These are phyloP conservation scores for Oryza brachyantha DNA, from an alignment of 176 grass and related monocot species.

Conservation along the genomic window DNA sequence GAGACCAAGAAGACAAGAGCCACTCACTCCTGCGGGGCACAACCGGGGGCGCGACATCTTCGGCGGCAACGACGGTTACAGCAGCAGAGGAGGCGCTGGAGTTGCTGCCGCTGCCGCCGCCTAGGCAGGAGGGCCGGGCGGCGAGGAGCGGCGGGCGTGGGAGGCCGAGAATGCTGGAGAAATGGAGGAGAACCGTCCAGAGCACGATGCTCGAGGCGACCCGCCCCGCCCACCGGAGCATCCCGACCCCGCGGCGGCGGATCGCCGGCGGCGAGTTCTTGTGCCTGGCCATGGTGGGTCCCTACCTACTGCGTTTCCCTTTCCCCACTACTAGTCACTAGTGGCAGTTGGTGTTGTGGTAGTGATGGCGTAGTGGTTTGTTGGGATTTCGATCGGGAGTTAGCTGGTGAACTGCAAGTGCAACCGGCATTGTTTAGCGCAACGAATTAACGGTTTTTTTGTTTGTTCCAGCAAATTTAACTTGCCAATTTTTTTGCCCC, in stretches of 20 bases:
- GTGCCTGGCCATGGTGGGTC: constrained; percentile 24
- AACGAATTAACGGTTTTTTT: too few species aligned
- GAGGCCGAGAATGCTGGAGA: constrained; percentile 51
- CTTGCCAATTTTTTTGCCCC: too few species aligned
- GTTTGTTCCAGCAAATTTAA: too few species aligned
- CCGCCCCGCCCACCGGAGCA: constrained; percentile 57
- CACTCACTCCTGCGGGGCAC: constrained; percentile 64
- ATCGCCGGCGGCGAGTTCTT: constrained; percentile 29
- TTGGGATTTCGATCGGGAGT: too few species aligned
- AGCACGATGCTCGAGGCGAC: constrained; percentile 64
- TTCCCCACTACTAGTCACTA: too few species aligned
- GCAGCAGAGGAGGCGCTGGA: constrained; percentile 28
- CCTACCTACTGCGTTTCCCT: too few species aligned
- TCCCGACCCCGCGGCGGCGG: constrained; percentile 27
- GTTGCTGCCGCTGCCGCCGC: constrained; percentile 24
- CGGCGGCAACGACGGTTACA: constrained; percentile 10
- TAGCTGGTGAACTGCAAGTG: too few species aligned
- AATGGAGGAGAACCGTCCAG: constrained; percentile 76
- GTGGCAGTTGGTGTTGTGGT: too few species aligned
- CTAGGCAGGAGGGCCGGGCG: constrained; percentile 47
- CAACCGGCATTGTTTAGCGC: too few species aligned
- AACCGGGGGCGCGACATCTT: constrained; percentile 36
- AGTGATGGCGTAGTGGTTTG: too few species aligned
- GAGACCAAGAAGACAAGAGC: constrained; percentile 22
- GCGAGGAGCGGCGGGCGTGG: constrained; percentile 50